Percentiles rank a stretch among this genome's conserved stretches.
These are phyloP conservation scores for Boletus vinaceobasis DNA, from an alignment of 768 basidiomycete species.

Conservation along the genomic window DNA sequence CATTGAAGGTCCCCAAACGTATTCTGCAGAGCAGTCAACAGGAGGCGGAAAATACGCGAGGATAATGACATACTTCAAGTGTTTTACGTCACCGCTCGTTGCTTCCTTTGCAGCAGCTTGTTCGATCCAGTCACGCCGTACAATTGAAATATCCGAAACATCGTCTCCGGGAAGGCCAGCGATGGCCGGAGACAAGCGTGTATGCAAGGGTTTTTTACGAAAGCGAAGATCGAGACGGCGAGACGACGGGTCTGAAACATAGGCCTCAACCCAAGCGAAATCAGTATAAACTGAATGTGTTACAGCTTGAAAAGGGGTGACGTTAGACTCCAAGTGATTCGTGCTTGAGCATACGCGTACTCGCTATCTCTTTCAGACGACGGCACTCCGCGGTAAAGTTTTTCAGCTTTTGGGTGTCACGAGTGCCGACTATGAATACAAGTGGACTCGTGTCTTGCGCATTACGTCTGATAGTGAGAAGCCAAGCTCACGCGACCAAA, in stretches of 20 bases:
- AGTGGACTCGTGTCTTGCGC: slow-evolving; percentile 42
- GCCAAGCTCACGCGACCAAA: slow-evolving; percentile 40
- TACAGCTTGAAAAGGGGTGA: slow-evolving; percentile 8
- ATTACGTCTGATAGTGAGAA: slow-evolving; percentile 44
- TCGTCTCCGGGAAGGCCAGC: slow-evolving; percentile 68
- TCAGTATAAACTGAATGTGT: slow-evolving; percentile 2
- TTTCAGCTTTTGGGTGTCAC: slow-evolving; percentile 46
- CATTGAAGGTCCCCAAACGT: slow-evolving; percentile 80
- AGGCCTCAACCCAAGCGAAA: slow-evolving; percentile 20
- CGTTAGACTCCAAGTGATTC: neutral
- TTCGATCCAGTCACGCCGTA: slow-evolving; percentile 67
- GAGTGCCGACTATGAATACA: slow-evolving; percentile 39
- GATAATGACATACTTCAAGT: slow-evolving; percentile 19
- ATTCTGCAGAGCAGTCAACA: slow-evolving; percentile 38
- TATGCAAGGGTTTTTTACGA: slow-evolving; percentile 43
- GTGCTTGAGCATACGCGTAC: slow-evolving; percentile 31
- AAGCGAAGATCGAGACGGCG: slow-evolving; percentile 48
- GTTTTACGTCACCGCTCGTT: slow-evolving; percentile 17
- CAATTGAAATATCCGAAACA: slow-evolving; percentile 47
- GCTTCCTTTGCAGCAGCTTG: slow-evolving; percentile 37
- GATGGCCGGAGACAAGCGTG: slow-evolving; percentile 54
- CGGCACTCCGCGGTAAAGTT: slow-evolving; percentile 53
- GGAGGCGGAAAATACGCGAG: neutral
- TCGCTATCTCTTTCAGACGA: slow-evolving; percentile 48
- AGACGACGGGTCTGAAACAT: slow-evolving; percentile 7